Base-by-base conservation (phyloP, 768 basidiomycete species). In the Rhodosporidiobolus sp. region DNA sequence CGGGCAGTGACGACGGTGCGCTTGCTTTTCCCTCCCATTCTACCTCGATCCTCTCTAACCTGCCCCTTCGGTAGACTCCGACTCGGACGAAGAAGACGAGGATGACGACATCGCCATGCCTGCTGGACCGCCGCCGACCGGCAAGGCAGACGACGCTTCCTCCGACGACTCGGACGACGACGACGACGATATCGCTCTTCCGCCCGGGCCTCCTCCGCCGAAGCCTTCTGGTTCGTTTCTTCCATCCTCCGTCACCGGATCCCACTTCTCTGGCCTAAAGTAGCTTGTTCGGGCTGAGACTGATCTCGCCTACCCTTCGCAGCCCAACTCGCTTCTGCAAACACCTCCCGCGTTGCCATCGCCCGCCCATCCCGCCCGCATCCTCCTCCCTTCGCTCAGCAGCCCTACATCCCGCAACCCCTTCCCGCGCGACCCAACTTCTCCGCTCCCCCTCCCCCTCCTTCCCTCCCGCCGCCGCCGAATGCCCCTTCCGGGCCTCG, bases 51-150 rank as follows among this genome's bases (percentile, higher is more conserved):
- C 34, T 46, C 4, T 3, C 24, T 63, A 7, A 35, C 60, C 19
- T 34, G 86, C 34, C 90, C 85, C 86, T 72, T 30, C 8, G 3
- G 87, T 85, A 70, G 88, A 88, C 30, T 76, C 76, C 9, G 87
- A 86, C 52, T 89, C 88, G 70, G 83, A 81, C 28, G 73, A 76
- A 61, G 85, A 83, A 64, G 84, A 84, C 50, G 87, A 86, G 62
- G 92, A 91, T 69, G 91, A 93, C 74, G 92, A 92, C 71, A 94
- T 95, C 53, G 87, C 86, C 20, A 90, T 95, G 88, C 94, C 94
- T 20, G 89, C 88, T 63, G 92, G 89, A 4, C 90, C 89, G 50
- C 90, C 90, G 9, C 85, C 85, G 11, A 72, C 73, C 19, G 58
- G 34, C 22, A 52, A n/a, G 12, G 24, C 58, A 9, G 73, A 59